A percentile compares a stretch with the other conserved stretches of the same genome.
Evolutionary conservation across 2,329 filamentous ascomycete species (phyloP).

Genomic region (Bimuria novae-zelandiae): DNA sequence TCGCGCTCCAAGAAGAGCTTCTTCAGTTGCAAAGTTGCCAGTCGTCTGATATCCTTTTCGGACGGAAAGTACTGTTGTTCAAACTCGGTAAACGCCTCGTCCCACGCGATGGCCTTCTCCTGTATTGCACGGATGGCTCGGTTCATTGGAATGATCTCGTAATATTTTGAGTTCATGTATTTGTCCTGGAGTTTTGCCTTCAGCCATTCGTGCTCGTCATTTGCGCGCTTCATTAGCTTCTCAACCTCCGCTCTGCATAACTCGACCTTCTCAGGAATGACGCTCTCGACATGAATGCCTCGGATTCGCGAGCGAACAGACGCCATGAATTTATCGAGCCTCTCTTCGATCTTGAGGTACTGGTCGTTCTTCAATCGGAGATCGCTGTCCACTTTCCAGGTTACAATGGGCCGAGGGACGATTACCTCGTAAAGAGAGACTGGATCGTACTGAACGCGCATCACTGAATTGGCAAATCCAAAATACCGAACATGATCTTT

Average conservation of each 20-base stretch:
- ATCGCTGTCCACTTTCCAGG: slow-evolving; percentile 97
- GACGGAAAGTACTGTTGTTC: slow-evolving; percentile 91
- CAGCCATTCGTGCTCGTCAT: slow-evolving; percentile 78
- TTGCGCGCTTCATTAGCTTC: slow-evolving; percentile 73
- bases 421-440: slow-evolving; percentile 94
- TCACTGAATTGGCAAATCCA: slow-evolving; percentile 79
- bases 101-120: slow-evolving; percentile 92
- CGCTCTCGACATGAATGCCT: slow-evolving; percentile 88
- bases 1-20: slow-evolving; percentile 91
- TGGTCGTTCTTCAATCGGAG: slow-evolving; percentile 91
- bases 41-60: slow-evolving; percentile 91
- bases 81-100: slow-evolving; percentile 85
- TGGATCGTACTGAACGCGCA: slow-evolving; percentile 89
- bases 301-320: slow-evolving; percentile 84
- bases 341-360: slow-evolving; percentile 77
- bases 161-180: slow-evolving; percentile 93
- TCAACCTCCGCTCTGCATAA: slow-evolving; percentile 83
- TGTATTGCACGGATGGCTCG: slow-evolving; percentile 86
- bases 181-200: slow-evolving; percentile 81
- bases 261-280: slow-evolving; percentile 84
- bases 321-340: slow-evolving; percentile 82
- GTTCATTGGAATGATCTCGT: slow-evolving; percentile 94
- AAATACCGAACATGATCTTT: slow-evolving; percentile 93
- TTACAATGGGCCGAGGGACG: slow-evolving; percentile 85
- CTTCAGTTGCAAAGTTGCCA: slow-evolving; percentile 89